Percentiles rank a stretch among this genome's conserved stretches.
phyloP scores from a whole-genome alignment of 768 basidiomycete genomes.

The Coprinellus micaceus region DNA sequence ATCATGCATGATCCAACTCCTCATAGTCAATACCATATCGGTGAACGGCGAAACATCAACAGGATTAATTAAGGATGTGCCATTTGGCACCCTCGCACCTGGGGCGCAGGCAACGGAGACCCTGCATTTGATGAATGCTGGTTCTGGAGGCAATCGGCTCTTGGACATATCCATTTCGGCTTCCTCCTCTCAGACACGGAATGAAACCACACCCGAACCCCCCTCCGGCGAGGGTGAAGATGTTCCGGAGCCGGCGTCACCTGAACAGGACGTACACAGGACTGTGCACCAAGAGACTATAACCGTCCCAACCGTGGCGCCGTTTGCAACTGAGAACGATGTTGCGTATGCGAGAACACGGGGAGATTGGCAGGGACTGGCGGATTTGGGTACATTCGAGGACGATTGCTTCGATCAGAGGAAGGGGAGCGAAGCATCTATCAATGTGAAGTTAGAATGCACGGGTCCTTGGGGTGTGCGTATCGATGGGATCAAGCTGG shows the following conservation, averaged over 20 bases:
- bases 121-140: slow-evolving; percentile 57
- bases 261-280: slow-evolving; percentile 22
- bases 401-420: slow-evolving; percentile 48
- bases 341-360: slow-evolving; percentile 50
- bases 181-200: slow-evolving; percentile 25
- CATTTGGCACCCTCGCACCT: slow-evolving; percentile 60
- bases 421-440: slow-evolving; percentile 52
- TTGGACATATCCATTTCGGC: slow-evolving; percentile 83
- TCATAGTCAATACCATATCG: slow-evolving; percentile 57
- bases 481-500: slow-evolving; percentile 46
- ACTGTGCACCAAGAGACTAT: slow-evolving; percentile 70
- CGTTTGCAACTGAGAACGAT: slow-evolving; percentile 52
- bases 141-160: slow-evolving; percentile 65
- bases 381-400: slow-evolving; percentile 54
- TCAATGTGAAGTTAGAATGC: slow-evolving; percentile 50
- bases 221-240: slow-evolving; percentile 18
- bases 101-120: slow-evolving; percentile 58
- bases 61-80: slow-evolving; percentile 69
- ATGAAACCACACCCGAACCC: slow-evolving; percentile 15
- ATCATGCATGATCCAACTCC: neutral
- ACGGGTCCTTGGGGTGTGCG: slow-evolving; percentile 53
- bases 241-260: slow-evolving; percentile 17
- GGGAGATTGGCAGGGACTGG: slow-evolving; percentile 40
- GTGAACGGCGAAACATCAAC: slow-evolving; percentile 63
- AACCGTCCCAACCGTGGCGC: slow-evolving; percentile 59